phyloP scores from a whole-genome alignment of 768 basidiomycete species.

The Rhizopogon vinicolor region DNA sequence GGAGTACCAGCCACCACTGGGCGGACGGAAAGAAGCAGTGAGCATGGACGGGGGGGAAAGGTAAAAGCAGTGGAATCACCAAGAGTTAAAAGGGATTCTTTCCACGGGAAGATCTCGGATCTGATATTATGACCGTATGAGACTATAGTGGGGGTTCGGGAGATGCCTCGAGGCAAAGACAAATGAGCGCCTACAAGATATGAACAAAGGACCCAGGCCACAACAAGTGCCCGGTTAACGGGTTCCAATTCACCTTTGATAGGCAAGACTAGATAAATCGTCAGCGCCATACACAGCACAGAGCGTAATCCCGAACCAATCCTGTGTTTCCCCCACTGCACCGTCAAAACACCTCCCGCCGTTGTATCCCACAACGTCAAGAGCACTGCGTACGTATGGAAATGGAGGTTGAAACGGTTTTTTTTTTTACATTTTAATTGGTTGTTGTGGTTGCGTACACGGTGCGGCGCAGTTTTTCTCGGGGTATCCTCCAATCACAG shows the following conservation, averaged over 20 bases:
- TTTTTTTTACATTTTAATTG: too few species aligned
- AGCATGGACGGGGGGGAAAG: conserved; percentile 14
- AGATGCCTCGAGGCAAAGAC: conserved; percentile 16
- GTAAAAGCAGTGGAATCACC: conserved; percentile 5
- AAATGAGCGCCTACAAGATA: conserved; percentile 11
- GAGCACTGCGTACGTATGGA: not conserved
- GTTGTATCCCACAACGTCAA: not conserved
- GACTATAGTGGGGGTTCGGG: conserved; percentile 4
- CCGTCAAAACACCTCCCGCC: not conserved
- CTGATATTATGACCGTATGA: conserved; percentile 3
- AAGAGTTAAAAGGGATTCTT: conserved; percentile 12
- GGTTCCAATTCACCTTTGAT: conserved; percentile 3
- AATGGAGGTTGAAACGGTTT: too few species aligned
- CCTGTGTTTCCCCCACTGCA: not conserved
- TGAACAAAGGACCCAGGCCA: not conserved
- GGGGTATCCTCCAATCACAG: conserved; percentile 6
- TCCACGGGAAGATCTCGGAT: conserved; percentile 6
- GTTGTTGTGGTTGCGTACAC: too few species aligned
- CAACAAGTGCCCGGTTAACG: not conserved
- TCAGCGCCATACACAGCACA: conserved; percentile 1
- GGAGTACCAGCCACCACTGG: conserved; percentile 16
- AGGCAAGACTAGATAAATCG: not conserved
- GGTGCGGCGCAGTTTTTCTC: not conserved
- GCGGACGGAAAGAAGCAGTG: conserved; percentile 18
- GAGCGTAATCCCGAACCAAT: not conserved